phyloP scores from a whole-genome alignment of 2,329 filamentous ascomycete species.

The Paradendryphiella salina region DNA sequence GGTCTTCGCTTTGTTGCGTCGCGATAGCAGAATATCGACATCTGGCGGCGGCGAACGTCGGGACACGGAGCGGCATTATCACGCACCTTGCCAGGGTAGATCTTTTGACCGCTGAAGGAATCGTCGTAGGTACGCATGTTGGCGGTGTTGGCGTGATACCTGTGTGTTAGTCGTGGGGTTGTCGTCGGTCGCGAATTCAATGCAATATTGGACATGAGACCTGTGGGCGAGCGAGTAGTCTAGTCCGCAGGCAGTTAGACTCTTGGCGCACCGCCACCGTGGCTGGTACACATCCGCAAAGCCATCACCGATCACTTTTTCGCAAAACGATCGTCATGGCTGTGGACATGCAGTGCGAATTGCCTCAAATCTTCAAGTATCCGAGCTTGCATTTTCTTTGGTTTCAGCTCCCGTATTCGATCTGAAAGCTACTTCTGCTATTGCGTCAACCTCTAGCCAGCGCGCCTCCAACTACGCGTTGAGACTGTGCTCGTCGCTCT shows the following conservation, averaged over 20 bases:
- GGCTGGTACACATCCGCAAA: constrained; percentile 6
- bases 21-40: constrained; percentile 31
- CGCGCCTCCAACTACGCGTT: neutral
- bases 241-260: constrained; percentile 12
- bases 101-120: constrained; percentile 75
- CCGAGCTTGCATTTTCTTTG: too few relatives aligned
- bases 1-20: constrained; percentile 18
- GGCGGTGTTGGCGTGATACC: constrained; percentile 53
- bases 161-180: constrained; percentile 45
- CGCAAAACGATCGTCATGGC: neutral
- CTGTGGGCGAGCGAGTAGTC: constrained; percentile 23
- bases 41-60: constrained; percentile 17
- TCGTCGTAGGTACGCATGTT: constrained; percentile 79
- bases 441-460: neutral
- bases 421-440: neutral
- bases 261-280: constrained; percentile 18
- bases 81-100: constrained; percentile 78
- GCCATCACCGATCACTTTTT: neutral
- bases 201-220: constrained; percentile 36
- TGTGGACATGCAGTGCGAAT: neutral
- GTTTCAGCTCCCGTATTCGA: too few relatives aligned
- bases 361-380: too few relatives aligned
- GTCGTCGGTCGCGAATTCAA: constrained; percentile 32
- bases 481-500: neutral
- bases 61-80: constrained; percentile 21